Conservation (phyloP, 352 stramenopile species). For the Pythium plurisporium region DNA sequence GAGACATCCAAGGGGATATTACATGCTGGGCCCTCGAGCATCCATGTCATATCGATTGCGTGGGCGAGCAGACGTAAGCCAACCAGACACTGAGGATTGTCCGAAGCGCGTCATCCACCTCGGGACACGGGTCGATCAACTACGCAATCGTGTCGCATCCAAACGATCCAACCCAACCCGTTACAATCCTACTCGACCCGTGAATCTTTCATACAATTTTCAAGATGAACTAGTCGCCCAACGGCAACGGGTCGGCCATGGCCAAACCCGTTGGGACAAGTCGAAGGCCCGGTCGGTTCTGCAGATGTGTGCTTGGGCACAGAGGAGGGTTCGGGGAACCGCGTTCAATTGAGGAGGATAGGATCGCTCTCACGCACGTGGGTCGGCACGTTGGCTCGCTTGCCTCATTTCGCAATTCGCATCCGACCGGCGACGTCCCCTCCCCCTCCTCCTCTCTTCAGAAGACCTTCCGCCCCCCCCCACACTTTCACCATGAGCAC, state of each 20-base stretch:
- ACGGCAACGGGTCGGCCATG: constrained; percentile 4
- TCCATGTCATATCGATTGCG: no score
- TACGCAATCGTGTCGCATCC: constrained; percentile 15
- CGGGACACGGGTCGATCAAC: not conserved
- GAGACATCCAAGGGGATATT: no score
- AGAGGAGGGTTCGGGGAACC: not conserved
- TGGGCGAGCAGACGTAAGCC: constrained; percentile 6
- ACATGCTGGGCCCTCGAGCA: no score
- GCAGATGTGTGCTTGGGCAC: constrained; percentile 2
- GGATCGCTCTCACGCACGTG: not conserved
- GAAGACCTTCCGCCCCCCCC: not conserved
- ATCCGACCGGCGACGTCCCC: constrained; percentile 31
- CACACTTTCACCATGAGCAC: constrained; percentile 29
- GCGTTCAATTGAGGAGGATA: constrained; percentile 10
- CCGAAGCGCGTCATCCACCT: not conserved
- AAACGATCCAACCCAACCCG: not conserved
- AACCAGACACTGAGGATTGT: not conserved
- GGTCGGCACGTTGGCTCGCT: not conserved
- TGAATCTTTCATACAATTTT: constrained; percentile 15
- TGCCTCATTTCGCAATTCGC: constrained; percentile 74
- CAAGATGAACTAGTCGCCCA: constrained; percentile 9
- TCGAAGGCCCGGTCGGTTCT: constrained; percentile 4
- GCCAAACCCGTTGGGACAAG: constrained; percentile 14
- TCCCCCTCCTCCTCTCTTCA: not conserved
- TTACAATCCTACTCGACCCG: not conserved